Conservation (phyloP, 2,329 filamentous ascomycete genomes). For the Simplicillium aogashimaense region DNA sequence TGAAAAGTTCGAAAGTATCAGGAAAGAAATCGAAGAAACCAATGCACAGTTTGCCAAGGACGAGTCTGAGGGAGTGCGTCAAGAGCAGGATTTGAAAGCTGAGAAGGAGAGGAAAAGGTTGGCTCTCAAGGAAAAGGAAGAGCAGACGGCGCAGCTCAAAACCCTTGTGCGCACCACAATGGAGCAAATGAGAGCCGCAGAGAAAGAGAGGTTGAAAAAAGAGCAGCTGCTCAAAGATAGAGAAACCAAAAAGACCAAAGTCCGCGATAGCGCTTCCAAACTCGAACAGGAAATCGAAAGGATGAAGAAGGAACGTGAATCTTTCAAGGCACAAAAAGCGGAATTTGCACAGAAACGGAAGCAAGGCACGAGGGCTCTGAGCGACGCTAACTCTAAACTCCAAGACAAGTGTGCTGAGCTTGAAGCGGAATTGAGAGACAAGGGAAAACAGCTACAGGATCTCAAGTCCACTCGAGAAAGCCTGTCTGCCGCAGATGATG, state of each 20-base stretch:
- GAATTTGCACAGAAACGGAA: constrained; percentile 41
- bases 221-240: constrained; percentile 64
- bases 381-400: constrained; percentile 45
- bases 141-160: constrained; percentile 75
- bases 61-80: constrained; percentile 58
- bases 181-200: constrained; percentile 68
- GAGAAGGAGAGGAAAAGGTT: constrained; percentile 73
- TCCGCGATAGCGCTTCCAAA: constrained; percentile 59
- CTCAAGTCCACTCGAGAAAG: constrained; percentile 62
- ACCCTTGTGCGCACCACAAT: constrained; percentile 73
- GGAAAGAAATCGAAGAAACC: constrained; percentile 75
- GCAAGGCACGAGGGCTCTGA: constrained; percentile 39
- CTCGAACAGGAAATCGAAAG: constrained; percentile 55
- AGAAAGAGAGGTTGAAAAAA: constrained; percentile 69
- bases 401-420: constrained; percentile 56
- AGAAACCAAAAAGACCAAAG: constrained; percentile 56
- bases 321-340: constrained; percentile 43
- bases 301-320: constrained; percentile 45
- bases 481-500: constrained; percentile 50
- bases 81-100: constrained; percentile 57
- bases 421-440: constrained; percentile 63
- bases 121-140: constrained; percentile 79
- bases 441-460: constrained; percentile 58
- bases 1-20: constrained; percentile 66
- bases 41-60: constrained; percentile 61